Base-by-base conservation (phyloP, 257 asterid species). In the Solanum tacnaense region DNA sequence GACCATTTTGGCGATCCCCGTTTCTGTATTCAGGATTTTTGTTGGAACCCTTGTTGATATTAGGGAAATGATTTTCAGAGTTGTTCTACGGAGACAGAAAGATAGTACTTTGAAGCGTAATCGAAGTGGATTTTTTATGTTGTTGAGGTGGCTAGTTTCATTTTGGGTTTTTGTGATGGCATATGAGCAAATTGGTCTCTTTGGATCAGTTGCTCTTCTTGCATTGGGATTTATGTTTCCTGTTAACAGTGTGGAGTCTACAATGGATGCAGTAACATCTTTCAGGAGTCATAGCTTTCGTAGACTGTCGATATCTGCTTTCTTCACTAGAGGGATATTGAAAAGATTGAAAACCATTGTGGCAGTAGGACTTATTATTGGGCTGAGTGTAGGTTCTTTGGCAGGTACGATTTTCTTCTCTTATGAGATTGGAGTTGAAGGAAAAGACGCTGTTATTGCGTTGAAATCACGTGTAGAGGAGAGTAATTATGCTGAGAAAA, bases 401-500 rank as follows among this genome's bases (percentile, higher is more conserved):
- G 84, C 93, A 7, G 99, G 99, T 39, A 86, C 87, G 32, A 71
- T 94, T 74, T 95, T 97, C 92, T 96, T 95, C 92, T 95, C 99
- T 9, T 97, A 97, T 82, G 94, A 96, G 86, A 91, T 97, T 29
- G 99, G 99, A 0, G 73, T 97, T 44, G 99, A 97, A 91, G 99
- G 99, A 20, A 97, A 96, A 89, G 98, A 93, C 27, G 98, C 99
- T 0, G 98, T 97, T 29, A 89, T 91, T 75, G 98, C 98, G 0
- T 91, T 95, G 39, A 96, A 97, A 89, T 90, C 98, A 3, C 99
- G 93, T 35, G 95, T 97, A 6, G 98, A 96, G 74, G 95, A 94
- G 89, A 96, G 96, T 73, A 97, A 97, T 49, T 97, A 97, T n/a
- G 92, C 98, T 4, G 99, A 97, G 94, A 95, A 89, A 88, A 93